Base-by-base conservation (phyloP, 768 basidiomycete species). In the Austroboletus eburneus region DNA sequence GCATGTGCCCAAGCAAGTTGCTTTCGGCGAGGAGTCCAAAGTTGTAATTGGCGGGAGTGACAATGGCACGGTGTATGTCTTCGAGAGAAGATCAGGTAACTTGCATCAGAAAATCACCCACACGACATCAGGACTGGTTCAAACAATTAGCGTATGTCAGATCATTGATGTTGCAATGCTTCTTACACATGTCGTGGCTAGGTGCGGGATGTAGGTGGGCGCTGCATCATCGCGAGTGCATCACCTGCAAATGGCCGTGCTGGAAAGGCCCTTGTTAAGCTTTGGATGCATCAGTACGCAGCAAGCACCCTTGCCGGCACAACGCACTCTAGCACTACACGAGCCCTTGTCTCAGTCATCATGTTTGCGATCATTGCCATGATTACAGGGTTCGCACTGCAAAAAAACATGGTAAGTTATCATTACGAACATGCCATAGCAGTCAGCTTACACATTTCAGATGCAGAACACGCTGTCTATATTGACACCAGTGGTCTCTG, bases 11-110 rank as follows among this genome's bases (percentile, higher is more conserved):
- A 54, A 51, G 12, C 52, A 54, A 34, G 52, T 54, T 4, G 20
- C 39, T 2, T 54, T 54, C 21, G 35, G 42, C 5, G 45, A 54
- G 13, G 49, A 51, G 1, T 9, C 38, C 8, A 54, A 27, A 12
- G 38, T 51, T 3, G 18, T 54, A 6, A 32, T 54, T 14, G 35
- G 49, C 2, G 39, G 52, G 5, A 51, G 52, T 18, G 45, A 54
- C 17, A 14, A 17, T 22, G 24, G 52, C 1, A 14, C 14, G 0
- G 43, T 54, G 1, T 51, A 51, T 5, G 8, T 54, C 3, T 54
- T 51, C 5, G 42, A 54, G 1, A 43, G 45, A 18, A 40, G 32
- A n/a, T 8, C 42, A 8, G 45, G 52, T 27, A 12, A 21, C 7
- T 24, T 49, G 9, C 17, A 46, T 20, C 25, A 38, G 4, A 46